Evolutionary conservation across 2,329 filamentous ascomycete genomes (phyloP).

Genomic region (Colletotrichum orchidophilum): DNA sequence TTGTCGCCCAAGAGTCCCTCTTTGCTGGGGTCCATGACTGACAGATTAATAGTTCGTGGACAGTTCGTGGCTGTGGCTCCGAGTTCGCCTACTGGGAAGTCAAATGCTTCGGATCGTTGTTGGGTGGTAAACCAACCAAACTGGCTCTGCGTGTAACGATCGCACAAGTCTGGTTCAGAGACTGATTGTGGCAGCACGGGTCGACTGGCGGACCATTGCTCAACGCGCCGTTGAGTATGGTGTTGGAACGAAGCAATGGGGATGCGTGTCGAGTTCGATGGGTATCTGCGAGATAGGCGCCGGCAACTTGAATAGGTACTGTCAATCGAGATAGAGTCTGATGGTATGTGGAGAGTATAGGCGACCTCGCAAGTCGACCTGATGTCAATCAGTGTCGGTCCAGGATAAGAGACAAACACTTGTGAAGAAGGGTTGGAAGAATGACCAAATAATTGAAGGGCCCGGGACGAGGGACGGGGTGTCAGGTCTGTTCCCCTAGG

Average conservation of each 20-base stretch:
- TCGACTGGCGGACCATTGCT: constrained; percentile 17
- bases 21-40: constrained; percentile 42
- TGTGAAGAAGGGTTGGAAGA: background rate
- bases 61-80: background rate
- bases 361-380: background rate
- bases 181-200: background rate
- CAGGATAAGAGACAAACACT: background rate
- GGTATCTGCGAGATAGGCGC: background rate
- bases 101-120: background rate
- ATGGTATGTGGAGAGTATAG: background rate
- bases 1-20: constrained; percentile 43
- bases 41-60: background rate
- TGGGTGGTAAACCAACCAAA: background rate
- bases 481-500: constrained; percentile 28
- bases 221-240: background rate
- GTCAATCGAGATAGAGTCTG: background rate
- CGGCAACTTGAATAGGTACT: background rate
- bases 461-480: constrained; percentile 1
- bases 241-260: background rate
- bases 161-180: background rate
- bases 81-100: background rate
- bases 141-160: background rate
- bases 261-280: background rate
- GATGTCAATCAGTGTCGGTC: background rate
- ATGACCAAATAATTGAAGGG: background rate